Conservation (phyloP, 139 green algal species). For the Haematococcus sp. region DNA sequence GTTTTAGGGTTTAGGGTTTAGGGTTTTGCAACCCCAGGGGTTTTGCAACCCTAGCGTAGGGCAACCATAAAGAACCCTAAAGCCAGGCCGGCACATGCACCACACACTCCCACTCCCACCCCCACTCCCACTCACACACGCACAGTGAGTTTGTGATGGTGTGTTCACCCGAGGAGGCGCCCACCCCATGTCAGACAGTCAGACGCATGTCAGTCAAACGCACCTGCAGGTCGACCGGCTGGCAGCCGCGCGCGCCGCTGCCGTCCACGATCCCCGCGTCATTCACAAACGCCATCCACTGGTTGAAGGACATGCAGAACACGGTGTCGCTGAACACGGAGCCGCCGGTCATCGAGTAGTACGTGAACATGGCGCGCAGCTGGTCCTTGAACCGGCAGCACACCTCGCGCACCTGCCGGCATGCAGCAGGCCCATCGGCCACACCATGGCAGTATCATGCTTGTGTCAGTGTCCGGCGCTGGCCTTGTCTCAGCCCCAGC, state of each 20-base stretch:
- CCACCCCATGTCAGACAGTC: too few relatives aligned
- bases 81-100: too few relatives aligned
- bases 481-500: too few relatives aligned
- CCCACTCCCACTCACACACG: too few relatives aligned
- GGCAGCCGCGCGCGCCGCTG: constrained; percentile 11
- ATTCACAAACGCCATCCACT: constrained; percentile 37
- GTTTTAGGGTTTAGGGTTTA: too few relatives aligned
- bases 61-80: too few relatives aligned
- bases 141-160: too few relatives aligned
- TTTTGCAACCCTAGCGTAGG: too few relatives aligned
- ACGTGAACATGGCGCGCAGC: constrained; percentile 28
- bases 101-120: too few relatives aligned
- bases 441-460: background rate
- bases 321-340: constrained; percentile 19
- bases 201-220: too few relatives aligned
- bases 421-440: background rate
- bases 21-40: too few relatives aligned
- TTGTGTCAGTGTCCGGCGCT: background rate
- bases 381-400: constrained; percentile 10
- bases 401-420: background rate
- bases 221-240: constrained; percentile 26
- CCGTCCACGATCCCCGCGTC: constrained; percentile 32
- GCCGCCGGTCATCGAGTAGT: constrained; percentile 20
- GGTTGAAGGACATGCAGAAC: constrained; percentile 16
- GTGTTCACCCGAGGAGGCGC: too few relatives aligned